Evolutionary conservation across 768 basidiomycete genomes (phyloP).

Genomic region (Hypholoma sublateritium): DNA sequence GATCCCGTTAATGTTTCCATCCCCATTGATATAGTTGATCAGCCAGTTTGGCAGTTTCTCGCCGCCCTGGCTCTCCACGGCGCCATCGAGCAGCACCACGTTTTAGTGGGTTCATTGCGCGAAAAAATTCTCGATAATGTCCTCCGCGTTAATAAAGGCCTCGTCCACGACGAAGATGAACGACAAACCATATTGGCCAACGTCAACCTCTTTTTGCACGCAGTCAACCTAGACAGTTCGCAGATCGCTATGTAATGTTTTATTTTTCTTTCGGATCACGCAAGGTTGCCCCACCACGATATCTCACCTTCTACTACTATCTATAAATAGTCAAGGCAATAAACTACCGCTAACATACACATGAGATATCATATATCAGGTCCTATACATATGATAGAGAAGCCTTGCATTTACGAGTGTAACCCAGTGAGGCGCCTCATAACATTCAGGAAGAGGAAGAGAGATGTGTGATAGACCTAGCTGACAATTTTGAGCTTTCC

Average conservation of each 20-base stretch:
- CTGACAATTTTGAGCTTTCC: too few relatives aligned
- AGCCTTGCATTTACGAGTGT: too few relatives aligned
- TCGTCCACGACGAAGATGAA: slow-evolving; percentile 71
- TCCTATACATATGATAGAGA: too few relatives aligned
- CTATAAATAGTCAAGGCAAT: slow-evolving; percentile 11
- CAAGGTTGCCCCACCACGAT: slow-evolving; percentile 7
- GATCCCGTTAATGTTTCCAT: slow-evolving; percentile 32
- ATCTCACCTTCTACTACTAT: slow-evolving; percentile 4
- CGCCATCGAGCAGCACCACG: slow-evolving; percentile 82
- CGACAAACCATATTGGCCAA: slow-evolving; percentile 81
- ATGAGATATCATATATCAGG: too few relatives aligned
- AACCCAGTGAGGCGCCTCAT: too few relatives aligned
- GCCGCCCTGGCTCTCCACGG: slow-evolving; percentile 87
- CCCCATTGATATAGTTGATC: slow-evolving; percentile 70
- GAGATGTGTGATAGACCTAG: too few relatives aligned
- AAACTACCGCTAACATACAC: slow-evolving; percentile 16
- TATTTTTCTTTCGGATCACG: slow-evolving; percentile 4
- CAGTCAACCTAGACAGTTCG: slow-evolving; percentile 67
- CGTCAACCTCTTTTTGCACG: slow-evolving; percentile 89
- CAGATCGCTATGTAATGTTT: slow-evolving; percentile 59
- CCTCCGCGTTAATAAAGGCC: slow-evolving; percentile 72
- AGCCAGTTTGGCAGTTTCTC: slow-evolving; percentile 94
- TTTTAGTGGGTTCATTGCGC: slow-evolving; percentile 79
- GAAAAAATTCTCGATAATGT: slow-evolving; percentile 96
- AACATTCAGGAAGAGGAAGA: too few relatives aligned